Conservation (phyloP, 345 rosid genomes). For the Melastoma malabathricum region DNA sequence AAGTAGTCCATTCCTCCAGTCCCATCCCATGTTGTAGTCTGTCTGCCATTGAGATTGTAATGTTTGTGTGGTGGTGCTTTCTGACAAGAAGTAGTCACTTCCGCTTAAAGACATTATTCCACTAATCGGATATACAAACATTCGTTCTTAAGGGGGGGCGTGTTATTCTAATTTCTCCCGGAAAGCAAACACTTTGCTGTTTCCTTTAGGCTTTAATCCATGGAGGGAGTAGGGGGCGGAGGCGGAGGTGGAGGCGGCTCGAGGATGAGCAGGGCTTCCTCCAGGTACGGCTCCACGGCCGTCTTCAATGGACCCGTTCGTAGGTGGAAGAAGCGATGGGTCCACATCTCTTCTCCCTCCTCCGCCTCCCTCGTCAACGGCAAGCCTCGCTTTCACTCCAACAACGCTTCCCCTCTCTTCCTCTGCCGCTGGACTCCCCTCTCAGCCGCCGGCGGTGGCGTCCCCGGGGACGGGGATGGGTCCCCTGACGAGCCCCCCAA, state of each 20-base stretch:
- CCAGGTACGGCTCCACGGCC: slow-evolving; percentile 59
- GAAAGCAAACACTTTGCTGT: too few species aligned
- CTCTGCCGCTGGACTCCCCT: slow-evolving; percentile 96
- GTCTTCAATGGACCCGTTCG: slow-evolving; percentile 87
- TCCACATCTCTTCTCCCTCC: slow-evolving; percentile 45
- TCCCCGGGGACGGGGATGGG: slow-evolving; percentile 21
- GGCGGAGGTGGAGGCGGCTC: slow-evolving; percentile 47
- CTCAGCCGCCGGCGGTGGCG: slow-evolving; percentile 19
- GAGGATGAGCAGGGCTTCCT: slow-evolving; percentile 67
- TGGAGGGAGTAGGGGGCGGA: slow-evolving; percentile 30
- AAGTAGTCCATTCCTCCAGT: too few species aligned
- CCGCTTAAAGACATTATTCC: too few species aligned
- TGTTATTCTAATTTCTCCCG: too few species aligned
- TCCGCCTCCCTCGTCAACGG: slow-evolving; percentile 17
- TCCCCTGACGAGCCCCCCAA: slow-evolving; percentile 47
- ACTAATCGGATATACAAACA: too few species aligned
- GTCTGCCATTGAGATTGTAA: too few species aligned
- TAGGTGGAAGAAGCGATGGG: slow-evolving; percentile 98
- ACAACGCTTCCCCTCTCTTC: slow-evolving; percentile 42
- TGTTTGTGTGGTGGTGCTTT: too few species aligned
- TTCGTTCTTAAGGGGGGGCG: too few species aligned
- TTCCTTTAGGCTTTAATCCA: background rate
- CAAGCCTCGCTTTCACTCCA: slow-evolving; percentile 28
- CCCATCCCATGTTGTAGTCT: too few species aligned
- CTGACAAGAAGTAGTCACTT: too few species aligned